Percentiles rank a stretch among this genome's conserved stretches.
Conservation (phyloP, 2,329 filamentous ascomycete species). For the Nothophaeocryptopus gaeumannii region DNA sequence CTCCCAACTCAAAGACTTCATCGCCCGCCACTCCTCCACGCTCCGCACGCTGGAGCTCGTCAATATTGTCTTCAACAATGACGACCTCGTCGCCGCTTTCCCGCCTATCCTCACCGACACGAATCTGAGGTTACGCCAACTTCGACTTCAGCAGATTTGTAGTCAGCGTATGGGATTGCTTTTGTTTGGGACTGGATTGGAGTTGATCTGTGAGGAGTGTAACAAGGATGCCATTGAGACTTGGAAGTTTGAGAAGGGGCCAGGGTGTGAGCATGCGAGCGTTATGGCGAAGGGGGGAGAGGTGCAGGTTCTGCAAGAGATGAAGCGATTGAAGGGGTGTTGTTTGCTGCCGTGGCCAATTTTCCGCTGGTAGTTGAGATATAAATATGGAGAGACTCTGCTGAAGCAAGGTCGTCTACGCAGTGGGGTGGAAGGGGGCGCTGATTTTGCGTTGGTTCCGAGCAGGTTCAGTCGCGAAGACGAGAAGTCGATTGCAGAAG, state of each 20-base stretch:
- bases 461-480: too few species aligned
- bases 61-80: conserved; percentile 10
- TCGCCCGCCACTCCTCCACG: conserved; percentile 7
- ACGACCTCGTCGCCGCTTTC: conserved; percentile 1
- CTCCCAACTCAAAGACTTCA: conserved; percentile 3
- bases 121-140: conserved; percentile 2
- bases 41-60: conserved; percentile 5
- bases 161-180: conserved; percentile 5
- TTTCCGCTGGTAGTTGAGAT: not conserved
- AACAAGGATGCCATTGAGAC: conserved; percentile 4
- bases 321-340: not conserved
- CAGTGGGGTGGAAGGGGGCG: too few species aligned
- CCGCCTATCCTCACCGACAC: conserved; percentile 2
- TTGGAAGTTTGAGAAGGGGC: conserved; percentile 5
- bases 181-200: conserved; percentile 4
- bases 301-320: not conserved
- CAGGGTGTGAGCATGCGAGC: conserved; percentile 6
- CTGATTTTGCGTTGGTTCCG: too few species aligned
- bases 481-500: too few species aligned
- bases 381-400: too few species aligned
- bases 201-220: conserved; percentile 6
- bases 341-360: conserved; percentile 1
- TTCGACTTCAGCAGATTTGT: conserved; percentile 15
- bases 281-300: conserved; percentile 1
- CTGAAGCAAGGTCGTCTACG: too few species aligned